Base-by-base conservation (phyloP, 352 stramenopile species). In the Globisporangium nagaii region DNA sequence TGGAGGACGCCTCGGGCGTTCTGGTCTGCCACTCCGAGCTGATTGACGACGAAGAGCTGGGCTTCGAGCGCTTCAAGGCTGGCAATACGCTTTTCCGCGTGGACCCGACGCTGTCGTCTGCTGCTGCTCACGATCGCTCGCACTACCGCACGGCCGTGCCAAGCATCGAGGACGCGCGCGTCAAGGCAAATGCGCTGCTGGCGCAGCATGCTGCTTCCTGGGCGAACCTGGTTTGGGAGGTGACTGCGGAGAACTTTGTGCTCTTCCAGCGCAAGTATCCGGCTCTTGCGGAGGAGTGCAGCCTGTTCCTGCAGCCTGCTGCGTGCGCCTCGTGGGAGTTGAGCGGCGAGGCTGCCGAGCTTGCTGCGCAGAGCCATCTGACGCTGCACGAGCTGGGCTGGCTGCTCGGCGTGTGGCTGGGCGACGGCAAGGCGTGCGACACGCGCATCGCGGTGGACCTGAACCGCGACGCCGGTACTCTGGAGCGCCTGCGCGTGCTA, bases 201-300 rank as follows among this genome's bases (percentile, higher is more conserved):
- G 25, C 25, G 42, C 42, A 48, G 42, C 15, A 48, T 48, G 25
- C 25, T 48, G 25, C 25, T 48, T 48, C 42, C 42, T 48, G 42
- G 42, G 2, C 25, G 17, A 48, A 48, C 24, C 24, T 48, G 42
- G 24, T 48, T 35, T 48, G 42, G 42, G 42, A 48, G 42, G 42
- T 48, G 25, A 48, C 42, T 48, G 42, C 42, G 24, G 25, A 48
- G 42, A 48, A 48, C 42, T 48, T 48, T 48, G 42, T 48, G 42
- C 25, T 48, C 25, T 48, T 48, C 42, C 42, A 48, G 34, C 42
- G 42, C 25, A 48, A 48, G 25, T 48, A 48, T 35, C 42, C 42
- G 34, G 42, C 42, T 48, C 42, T 48, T 48, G 42, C 42, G 42
- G 34, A 48, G 42, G 42, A 48, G 42, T 48, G 42, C 42, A 48